A percentile compares a stretch with the other conserved stretches of the same genome.
Conservation (phyloP, 2,329 filamentous ascomycete genomes). For the Fusarium sp. region DNA sequence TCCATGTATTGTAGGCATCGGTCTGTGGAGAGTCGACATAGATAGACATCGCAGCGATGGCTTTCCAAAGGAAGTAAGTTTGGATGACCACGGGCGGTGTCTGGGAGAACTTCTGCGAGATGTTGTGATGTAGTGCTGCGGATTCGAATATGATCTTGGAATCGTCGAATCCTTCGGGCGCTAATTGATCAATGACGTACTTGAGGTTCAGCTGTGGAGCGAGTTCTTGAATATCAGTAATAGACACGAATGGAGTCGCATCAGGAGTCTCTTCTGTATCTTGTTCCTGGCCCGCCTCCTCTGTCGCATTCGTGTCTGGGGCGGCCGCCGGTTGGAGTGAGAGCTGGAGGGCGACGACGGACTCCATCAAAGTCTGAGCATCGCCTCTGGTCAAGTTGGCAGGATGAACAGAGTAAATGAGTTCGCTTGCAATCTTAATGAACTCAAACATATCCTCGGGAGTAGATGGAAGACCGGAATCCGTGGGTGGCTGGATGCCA, state of each 20-base stretch:
- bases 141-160: conserved; percentile 60
- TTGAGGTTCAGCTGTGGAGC: conserved; percentile 17
- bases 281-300: neutral
- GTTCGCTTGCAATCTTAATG: neutral
- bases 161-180: conserved; percentile 24
- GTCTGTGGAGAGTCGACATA: conserved; percentile 67
- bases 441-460: neutral
- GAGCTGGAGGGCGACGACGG: neutral
- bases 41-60: conserved; percentile 60
- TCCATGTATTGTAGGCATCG: conserved; percentile 60
- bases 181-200: conserved; percentile 1
- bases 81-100: conserved; percentile 64
- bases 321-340: neutral
- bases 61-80: conserved; percentile 71
- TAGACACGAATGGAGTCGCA: neutral
- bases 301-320: neutral
- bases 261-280: neutral
- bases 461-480: neutral
- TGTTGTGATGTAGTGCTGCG: conserved; percentile 65
- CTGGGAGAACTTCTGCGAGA: conserved; percentile 63
- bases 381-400: conserved; percentile 5
- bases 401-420: conserved; percentile 16
- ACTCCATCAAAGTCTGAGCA: neutral
- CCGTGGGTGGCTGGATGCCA: neutral
- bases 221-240: neutral